Evolutionary conservation across 2,329 filamentous ascomycete genomes (phyloP), one percentile per base, ranked within the genome.

Genomic region (Claviceps maximensis): DNA sequence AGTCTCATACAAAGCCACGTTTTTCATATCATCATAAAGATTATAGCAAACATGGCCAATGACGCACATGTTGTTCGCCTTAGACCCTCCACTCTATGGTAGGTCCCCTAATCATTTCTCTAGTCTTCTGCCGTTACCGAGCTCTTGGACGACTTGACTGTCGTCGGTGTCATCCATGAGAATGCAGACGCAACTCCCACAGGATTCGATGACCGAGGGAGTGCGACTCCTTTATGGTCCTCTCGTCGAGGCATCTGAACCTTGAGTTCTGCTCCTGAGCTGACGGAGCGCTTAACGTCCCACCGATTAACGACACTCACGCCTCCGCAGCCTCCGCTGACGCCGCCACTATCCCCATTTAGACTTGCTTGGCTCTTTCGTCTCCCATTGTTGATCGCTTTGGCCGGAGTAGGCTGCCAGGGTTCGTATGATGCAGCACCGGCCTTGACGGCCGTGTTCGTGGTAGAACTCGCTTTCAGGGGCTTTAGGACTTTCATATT

Each of bases 161-260:
- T 64, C 19, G 67, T 58, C 42, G 75, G 69, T 48, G 86, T 91
- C 74, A 96, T 84, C 90, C 90, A 97, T 13, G 87, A 84, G 71
- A 97, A 97, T 2, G 91, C 91, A 54, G 88, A 93, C 15, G 87
- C 91, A n/a, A 87, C 87, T 9, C 91, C 91, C 19, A 95, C 80
- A 0, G 93, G 91, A 63, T 97, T 97, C 33, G 81, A 75, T 7
- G 81, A 76, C 53, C 82, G 78, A 17, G 79, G 71, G n/a, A 72
- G 63, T 19, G 69, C 62, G 44, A 71, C 65, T 40, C 66, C 62
- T 51, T 67, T 71, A 52, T 70, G 69, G 41, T 60, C 58, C 47
- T 71, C 67, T 53, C 65, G 62, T 53, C 56, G 66, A 66, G 56
- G 29, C 27, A 19, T 70, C 71, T 50, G 61, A 61, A 51, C 56